phyloP scores from a whole-genome alignment of 2,329 filamentous ascomycete genomes.

The Penicillium oxalicum region DNA sequence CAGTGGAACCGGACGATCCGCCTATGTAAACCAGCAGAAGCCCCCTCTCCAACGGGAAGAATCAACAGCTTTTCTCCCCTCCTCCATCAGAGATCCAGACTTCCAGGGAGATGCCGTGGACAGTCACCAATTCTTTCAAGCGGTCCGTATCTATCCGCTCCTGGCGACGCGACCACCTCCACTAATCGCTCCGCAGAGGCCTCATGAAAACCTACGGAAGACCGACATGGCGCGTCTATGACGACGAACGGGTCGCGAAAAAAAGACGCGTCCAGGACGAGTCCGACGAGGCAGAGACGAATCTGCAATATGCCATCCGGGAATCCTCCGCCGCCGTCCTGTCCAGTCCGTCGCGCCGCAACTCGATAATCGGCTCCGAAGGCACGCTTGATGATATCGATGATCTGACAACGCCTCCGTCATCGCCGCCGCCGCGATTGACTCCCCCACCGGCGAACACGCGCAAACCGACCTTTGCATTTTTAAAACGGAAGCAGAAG shows the following conservation, averaged over 20 bases:
- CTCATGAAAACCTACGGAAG: conserved; percentile 47
- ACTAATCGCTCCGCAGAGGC: conserved; percentile 30
- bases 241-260: conserved; percentile 42
- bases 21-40: conserved; percentile 13
- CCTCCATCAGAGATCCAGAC: conserved; percentile 1
- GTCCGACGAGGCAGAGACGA: conserved; percentile 40
- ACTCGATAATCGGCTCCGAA: conserved; percentile 41
- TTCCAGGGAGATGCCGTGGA: conserved; percentile 43
- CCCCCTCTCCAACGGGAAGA: conserved; percentile 11
- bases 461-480: conserved; percentile 47
- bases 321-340: conserved; percentile 42
- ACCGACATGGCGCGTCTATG: conserved; percentile 43
- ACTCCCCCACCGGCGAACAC: conserved; percentile 39
- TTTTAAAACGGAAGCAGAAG: conserved; percentile 44
- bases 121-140: conserved; percentile 48
- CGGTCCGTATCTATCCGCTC: conserved; percentile 27
- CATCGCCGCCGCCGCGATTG: conserved; percentile 45
- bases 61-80: conserved; percentile 11
- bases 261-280: conserved; percentile 42
- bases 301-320: conserved; percentile 44
- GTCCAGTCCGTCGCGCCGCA: conserved; percentile 44
- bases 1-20: conserved; percentile 20
- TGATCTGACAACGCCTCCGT: conserved; percentile 47
- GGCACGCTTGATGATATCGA: conserved; percentile 36
- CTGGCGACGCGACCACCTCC: conserved; percentile 4